Evolutionary conservation across 1,284 basidiomycete species (phyloP), one percentile per base, ranked within the genome.

Genomic region (Phenoliferia sp.): DNA sequence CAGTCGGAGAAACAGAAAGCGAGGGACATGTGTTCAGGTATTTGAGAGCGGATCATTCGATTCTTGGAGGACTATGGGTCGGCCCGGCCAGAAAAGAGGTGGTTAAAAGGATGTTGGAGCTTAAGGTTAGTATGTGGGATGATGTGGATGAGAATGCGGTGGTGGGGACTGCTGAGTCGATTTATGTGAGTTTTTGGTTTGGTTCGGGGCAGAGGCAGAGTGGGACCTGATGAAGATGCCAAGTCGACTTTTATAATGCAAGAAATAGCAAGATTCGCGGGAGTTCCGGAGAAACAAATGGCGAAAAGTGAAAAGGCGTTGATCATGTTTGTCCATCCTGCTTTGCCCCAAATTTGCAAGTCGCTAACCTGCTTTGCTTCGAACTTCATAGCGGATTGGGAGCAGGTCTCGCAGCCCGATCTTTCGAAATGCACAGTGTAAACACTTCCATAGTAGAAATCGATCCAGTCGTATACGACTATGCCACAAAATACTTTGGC

Each of bases 11-110:
- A 73, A 81, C 86, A 36, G 26, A 26, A 5, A 39, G 32, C 0
- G 76, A 86, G 2, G 79, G 78, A 48, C 71, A 86, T 69, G 85
- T 86, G 10, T 82, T 90, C 69, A 84, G 93, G 56, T 94, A 89
- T 77, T 80, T 97, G 50, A 85, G 94, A 19, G 91, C 88, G 34
- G 90, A 92, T 57, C 92, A 95, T 78, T 92, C 90, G 3, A 82
- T 96, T 28, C 81, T 97, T 3, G 93, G 93, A 2, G 94, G 93
- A 3, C 85, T 90, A 57, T 96, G 94, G 94, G 85, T 87, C 29
- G 85, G 84, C 19, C 58, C 65, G 1, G 66, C 70, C 17, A 34
- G 61, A 36, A 29, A 58, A 2, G 52, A 66, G 31, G 39, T 68
- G 29, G 22, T 78, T 81, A 36, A 81, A 81, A 70, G 81, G 85